These are phyloP conservation scores for Nidularia sp. DNA, from an alignment of 768 basidiomycete species.

Conservation along the genomic window DNA sequence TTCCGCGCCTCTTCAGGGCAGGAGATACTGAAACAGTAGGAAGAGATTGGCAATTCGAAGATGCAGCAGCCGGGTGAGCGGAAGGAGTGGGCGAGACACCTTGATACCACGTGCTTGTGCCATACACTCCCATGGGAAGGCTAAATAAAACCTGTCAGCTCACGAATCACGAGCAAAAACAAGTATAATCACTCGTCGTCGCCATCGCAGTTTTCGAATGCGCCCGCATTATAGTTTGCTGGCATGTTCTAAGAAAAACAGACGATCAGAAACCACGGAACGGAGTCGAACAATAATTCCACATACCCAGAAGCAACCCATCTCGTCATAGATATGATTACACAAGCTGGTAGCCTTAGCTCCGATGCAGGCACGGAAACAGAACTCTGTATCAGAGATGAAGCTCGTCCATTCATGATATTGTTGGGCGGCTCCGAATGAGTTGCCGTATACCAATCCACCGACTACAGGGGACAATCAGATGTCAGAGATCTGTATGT, in stretches of 20 bases:
- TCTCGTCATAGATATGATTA: slow-evolving; percentile 76
- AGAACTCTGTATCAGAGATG: slow-evolving; percentile 65
- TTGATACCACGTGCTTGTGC: slow-evolving; percentile 68
- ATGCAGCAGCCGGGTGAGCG: slow-evolving; percentile 54
- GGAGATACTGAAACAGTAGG: slow-evolving; percentile 28
- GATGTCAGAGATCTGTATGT: not conserved
- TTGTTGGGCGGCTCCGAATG: slow-evolving; percentile 44
- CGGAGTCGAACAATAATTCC: not conserved
- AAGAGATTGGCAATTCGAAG: slow-evolving; percentile 56
- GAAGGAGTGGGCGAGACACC: slow-evolving; percentile 53
- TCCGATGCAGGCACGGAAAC: slow-evolving; percentile 69
- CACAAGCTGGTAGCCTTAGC: slow-evolving; percentile 54
- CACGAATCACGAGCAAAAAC: not conserved
- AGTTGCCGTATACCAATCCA: slow-evolving; percentile 65
- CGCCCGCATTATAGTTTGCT: slow-evolving; percentile 53
- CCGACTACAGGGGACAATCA: slow-evolving; percentile 39
- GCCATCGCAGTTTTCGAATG: slow-evolving; percentile 65
- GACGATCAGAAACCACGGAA: not conserved
- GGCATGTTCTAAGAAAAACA: slow-evolving; percentile 63
- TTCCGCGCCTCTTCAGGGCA: slow-evolving; percentile 11
- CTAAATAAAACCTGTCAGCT: slow-evolving; percentile 11
- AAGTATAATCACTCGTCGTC: slow-evolving; percentile 39
- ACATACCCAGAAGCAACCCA: slow-evolving; percentile 54
- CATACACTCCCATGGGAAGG: slow-evolving; percentile 68
- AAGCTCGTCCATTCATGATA: slow-evolving; percentile 86